Base-by-base conservation (phyloP, 805 yeast species). In the Saccharomycopsis olivae region DNA sequence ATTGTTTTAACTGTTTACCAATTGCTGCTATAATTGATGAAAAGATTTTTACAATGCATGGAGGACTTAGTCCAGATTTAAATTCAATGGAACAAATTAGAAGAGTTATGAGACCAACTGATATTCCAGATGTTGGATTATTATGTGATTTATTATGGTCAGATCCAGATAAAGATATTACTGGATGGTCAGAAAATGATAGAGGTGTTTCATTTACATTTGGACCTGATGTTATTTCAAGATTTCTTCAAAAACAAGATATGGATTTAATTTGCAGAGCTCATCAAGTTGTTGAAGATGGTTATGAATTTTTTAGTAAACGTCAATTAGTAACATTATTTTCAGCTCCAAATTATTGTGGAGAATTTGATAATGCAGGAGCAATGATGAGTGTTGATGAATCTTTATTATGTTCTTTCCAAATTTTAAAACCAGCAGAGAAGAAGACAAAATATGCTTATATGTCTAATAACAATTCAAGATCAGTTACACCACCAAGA, bases 311-410 rank as follows among this genome's bases (percentile, higher is more conserved):
- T 59, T 89, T 92, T 62, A 76, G 92, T 49, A 89, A 89, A 62
- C 81, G 97, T 58, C 97, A 89, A 64, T 73, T 89, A 57, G 97
- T 89, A 36, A 89, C 98, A 24, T 69, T 89, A 51, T 89, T 89
- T 60, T 78, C 92, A 40, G 98, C 98, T 43, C 98, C 98, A 53
- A 92, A 92, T 64, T 88, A 88, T 61, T 92, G 97, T 72, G 98
- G 98, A 54, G 97, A 92, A 63, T 89, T 89, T 59, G 98, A 89
- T 63, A 89, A 89, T 57, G 96, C 97, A 2, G 98, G 97, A 57
- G 98, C 98, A 31, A 92, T 92, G 97, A 89, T 89, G 98, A 78
- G 94, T 55, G 97, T 89, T 43, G 97, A 92, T 62, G 97, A 92
- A 65, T 79, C 89, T 61, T 73, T 89, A 56, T 70, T 89, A 54